Base-by-base conservation (phyloP, 345 rosid species). In the Eucalyptus paniculata region DNA sequence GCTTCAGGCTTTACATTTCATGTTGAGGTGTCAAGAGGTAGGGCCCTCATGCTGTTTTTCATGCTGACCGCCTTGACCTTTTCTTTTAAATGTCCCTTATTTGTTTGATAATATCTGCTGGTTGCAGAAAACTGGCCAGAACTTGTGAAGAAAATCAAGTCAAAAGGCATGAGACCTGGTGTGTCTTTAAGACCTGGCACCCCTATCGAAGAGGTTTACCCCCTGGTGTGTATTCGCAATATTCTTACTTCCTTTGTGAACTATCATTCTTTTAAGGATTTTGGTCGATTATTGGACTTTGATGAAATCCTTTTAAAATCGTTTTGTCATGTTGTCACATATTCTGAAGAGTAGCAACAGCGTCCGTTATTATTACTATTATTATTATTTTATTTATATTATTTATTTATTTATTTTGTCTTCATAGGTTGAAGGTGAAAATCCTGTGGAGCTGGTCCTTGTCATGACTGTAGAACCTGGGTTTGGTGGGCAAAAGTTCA, bases 1-100 rank as follows among this genome's bases (percentile, higher is more conserved):
- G 99, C 99, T n/a, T 97, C 99, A 42, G 97, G 99, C 88, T 97
- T 97, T 92, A 97, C 99, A 40, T 97, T 97, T 94, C 99, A 97
- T 72, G 92, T 97, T 83, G 99, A 97, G 92, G 96, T 89, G 65
- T 94, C 99, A 88, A 94, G 90, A 95, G 98, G 99, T 95, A 67
- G 92, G 86, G 90, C 16, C 17, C n/a, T 56, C 24, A 40, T 86
- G 47, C 49, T 11, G 23, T 50, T 40, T 69, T 88, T 50, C 12
- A 37, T n/a, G 54, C 54, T 72, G 67, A 45, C 30, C 37, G 14
- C 69, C n/a, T 81, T 72, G 26, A 19, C 58, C 85, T 72, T 51
- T 21, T 58, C 50, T 49, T 89, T 72, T 49, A 23, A 58, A 28
- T 28, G 72, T 50, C 42, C 77, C 40, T 50, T 34, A 19, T 65